Base-by-base conservation (phyloP, 2,329 filamentous ascomycete species). In the Aspergillus phoenicis region DNA sequence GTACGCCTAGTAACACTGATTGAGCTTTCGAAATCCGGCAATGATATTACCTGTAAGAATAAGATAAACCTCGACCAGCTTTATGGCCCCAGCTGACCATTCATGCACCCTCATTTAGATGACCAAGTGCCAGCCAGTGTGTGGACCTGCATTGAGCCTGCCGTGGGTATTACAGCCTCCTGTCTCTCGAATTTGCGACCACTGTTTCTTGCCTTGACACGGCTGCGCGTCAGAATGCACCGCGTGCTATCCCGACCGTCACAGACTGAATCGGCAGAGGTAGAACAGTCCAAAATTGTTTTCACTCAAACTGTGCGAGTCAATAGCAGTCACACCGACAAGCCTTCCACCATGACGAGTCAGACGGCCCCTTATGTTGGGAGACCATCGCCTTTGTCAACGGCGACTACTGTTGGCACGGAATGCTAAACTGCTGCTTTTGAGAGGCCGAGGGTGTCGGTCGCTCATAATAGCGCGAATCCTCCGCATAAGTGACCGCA, bases 111-210 rank as follows among this genome's bases (percentile, higher is more conserved):
- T 15, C 20, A 20, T 17, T 17, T 20, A 72, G 69, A 72, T 28
- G 68, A 64, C 38, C 66, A 73, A 66, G 67, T 71, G 15, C 59
- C 63, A 11, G 45, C 62, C 22, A 69, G 67, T 26, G 70, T 72
- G n/a, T 73, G 71, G 71, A 72, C 71, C 13, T 72, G 70, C 57
- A 70, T 73, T 38, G 71, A 74, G 33, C 66, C 70, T 8, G 67
- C 69, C 5, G 69, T 73, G 3, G 70, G 70, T 10, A 72, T 73
- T 22, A 67, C 68, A 2, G 69, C 70, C 0, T 66, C 68, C 10
- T 73, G 70, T 47, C 57, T 73, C 3, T 64, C 68, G 2, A 73
- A 71, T 57, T 71, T 73, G 67, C 66, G 69, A 11, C 69, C 70
- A 8, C 54, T 71, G 13, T 72, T 72, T 57, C 26, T 33, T 8